Base-by-base conservation (phyloP, 148 eudicot species). In the Vaccinium darrowii region DNA sequence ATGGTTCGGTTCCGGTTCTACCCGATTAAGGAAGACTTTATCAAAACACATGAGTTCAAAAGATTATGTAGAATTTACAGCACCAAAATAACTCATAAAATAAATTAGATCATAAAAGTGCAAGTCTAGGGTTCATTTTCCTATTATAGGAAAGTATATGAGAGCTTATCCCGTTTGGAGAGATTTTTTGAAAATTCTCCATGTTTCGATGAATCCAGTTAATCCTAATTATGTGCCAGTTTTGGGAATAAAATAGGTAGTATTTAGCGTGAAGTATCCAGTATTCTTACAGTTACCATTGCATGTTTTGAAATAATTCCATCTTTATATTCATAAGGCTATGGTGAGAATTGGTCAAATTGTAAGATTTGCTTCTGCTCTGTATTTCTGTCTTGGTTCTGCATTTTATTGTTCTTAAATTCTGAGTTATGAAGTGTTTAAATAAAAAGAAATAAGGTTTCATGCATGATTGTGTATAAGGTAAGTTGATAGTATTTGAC, bases 121-220 rank as follows among this genome's bases (percentile, higher is more conserved):
- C 36, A 33, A 33, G 36, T 33, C 36, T 33, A 33, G 36, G 36
- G 36, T 33, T 1, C 36, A 33, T 3, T 33, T 33, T 33, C 36
- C 36, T 33, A 33, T 33, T 33, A 33, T 2, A 33, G 36, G 36
- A 33, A 33, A 33, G 97, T 94, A 91, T 56, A 76, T 14, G 19
- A 13, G 25, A 81, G 0, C 65, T 23, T 57, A 33, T 33, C 62
- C n/a, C 52, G 1, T 58, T 2, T 58, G n/a, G 49, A 16, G 47
- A 33, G 36, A 33, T 1, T 33, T 33, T 33, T 33, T 33, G 36
- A 43, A 14, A 10, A 14, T 47, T n/a, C 27, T 52, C 6, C 39
- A 43, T n/a, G 67, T 15, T 33, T 73, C 4, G 4, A 63, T 63
- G 69, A 21, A 63, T 63, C 13, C 25, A 63, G 12, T n/a, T 21